Conservation (phyloP, 2,329 filamentous ascomycete species). For the Colletotrichum shisoi region DNA sequence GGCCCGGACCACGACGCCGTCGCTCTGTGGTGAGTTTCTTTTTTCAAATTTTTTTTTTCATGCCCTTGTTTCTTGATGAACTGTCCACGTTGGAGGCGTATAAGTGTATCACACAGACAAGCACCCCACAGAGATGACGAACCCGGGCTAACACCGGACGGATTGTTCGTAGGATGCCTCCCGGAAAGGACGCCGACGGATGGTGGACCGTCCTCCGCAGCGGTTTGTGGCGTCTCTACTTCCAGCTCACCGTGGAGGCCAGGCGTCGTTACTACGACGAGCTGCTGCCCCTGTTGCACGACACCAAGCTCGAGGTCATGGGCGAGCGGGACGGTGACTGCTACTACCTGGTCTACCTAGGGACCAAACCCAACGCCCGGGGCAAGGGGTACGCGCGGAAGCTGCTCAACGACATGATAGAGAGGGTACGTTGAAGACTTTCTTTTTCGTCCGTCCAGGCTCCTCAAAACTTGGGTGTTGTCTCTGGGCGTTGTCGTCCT, state of each 20-base stretch:
- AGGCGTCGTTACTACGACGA: slow-evolving; percentile 78
- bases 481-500: neutral
- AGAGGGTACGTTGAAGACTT: slow-evolving; percentile 57
- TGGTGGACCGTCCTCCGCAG: slow-evolving; percentile 75
- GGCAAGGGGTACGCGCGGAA: slow-evolving; percentile 76
- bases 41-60: too few species aligned
- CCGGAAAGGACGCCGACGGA: slow-evolving; percentile 76
- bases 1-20: slow-evolving; percentile 80
- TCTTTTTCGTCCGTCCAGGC: neutral
- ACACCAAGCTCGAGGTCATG: slow-evolving; percentile 74
- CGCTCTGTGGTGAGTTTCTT: slow-evolving; percentile 73
- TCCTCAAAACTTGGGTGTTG: neutral
- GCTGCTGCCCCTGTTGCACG: slow-evolving; percentile 76
- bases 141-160: slow-evolving; percentile 34
- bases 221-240: slow-evolving; percentile 80
- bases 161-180: slow-evolving; percentile 69
- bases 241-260: slow-evolving; percentile 75
- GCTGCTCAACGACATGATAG: slow-evolving; percentile 74
- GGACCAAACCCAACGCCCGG: slow-evolving; percentile 74
- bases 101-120: neutral
- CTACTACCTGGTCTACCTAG: slow-evolving; percentile 86
- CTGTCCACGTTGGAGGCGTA: neutral
- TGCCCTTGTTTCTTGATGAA: neutral
- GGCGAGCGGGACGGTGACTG: slow-evolving; percentile 70
- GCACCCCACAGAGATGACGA: neutral